A percentile compares a stretch with the other conserved stretches of the same genome.
Conservation (phyloP, 208 protist genomes). For the Leishmania lainsoni region DNA sequence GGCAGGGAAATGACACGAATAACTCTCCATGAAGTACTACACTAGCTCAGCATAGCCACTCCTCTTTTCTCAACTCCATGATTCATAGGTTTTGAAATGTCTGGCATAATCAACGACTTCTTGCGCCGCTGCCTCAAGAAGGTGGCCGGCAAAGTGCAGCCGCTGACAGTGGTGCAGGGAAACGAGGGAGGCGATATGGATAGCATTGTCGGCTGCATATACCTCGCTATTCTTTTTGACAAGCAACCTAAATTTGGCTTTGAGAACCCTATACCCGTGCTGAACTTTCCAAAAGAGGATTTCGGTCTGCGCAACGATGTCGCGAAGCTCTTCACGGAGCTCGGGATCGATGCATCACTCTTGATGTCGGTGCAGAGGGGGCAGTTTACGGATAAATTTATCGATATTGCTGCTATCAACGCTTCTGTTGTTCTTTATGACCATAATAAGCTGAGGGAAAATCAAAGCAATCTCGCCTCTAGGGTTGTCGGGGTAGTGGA, state of each 20-base stretch:
- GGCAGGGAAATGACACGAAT: neutral
- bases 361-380: slow-evolving; percentile 51
- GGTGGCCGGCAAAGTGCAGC: slow-evolving; percentile 20
- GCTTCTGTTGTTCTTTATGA: slow-evolving; percentile 76
- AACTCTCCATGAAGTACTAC: neutral
- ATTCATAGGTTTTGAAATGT: slow-evolving; percentile 29
- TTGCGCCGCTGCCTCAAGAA: slow-evolving; percentile 39
- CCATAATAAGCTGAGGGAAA: slow-evolving; percentile 75
- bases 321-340: slow-evolving; percentile 47
- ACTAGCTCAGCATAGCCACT: neutral
- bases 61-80: neutral
- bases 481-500: slow-evolving; percentile 78
- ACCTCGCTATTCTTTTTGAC: slow-evolving; percentile 71
- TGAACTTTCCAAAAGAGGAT: slow-evolving; percentile 84
- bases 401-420: slow-evolving; percentile 37
- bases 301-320: slow-evolving; percentile 79
- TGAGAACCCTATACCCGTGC: slow-evolving; percentile 52
- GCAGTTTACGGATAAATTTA: slow-evolving; percentile 16
- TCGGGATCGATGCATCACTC: slow-evolving; percentile 41
- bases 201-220: slow-evolving; percentile 85
- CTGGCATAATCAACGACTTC: slow-evolving; percentile 69
- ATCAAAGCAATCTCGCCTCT: slow-evolving; percentile 35
- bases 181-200: slow-evolving; percentile 92
- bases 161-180: slow-evolving; percentile 64
- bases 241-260: slow-evolving; percentile 29